phyloP scores from a whole-genome alignment of 1,139 yeast genomes.

The Williopsis jadinii region DNA sequence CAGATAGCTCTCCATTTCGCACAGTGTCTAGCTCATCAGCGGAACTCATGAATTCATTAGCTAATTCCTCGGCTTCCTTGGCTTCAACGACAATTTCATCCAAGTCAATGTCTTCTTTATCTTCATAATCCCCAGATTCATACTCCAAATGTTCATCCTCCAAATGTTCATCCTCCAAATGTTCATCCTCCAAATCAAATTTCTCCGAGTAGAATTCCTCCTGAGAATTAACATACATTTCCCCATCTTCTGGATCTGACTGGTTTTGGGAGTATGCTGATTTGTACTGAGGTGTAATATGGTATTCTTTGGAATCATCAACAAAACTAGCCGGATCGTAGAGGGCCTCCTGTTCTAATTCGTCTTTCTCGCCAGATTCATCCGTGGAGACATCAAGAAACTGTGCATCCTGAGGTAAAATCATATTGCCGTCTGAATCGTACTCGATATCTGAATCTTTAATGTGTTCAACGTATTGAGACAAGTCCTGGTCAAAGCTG shows the following conservation, averaged over 20 bases:
- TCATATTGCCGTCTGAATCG: constrained; percentile 1
- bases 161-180: too few relatives aligned
- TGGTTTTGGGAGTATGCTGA: not conserved
- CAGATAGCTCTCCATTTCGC: not conserved
- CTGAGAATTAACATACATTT: not conserved
- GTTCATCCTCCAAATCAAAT: too few relatives aligned
- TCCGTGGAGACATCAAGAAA: constrained; percentile 15
- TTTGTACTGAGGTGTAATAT: not conserved
- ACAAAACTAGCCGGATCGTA: constrained; percentile 5
- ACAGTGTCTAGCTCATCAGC: too few relatives aligned
- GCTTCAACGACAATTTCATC: not conserved
- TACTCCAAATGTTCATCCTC: too few relatives aligned
- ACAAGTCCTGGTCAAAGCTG: not conserved
- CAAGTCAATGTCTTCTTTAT: not conserved
- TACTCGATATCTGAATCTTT: not conserved
- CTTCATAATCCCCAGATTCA: not conserved
- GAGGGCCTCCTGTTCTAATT: constrained; percentile 21
- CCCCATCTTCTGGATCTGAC: not conserved
- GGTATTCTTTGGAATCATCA: constrained; percentile 1
- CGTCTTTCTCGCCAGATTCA: constrained; percentile 23
- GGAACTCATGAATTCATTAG: not conserved
- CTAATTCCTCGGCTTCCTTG: not conserved
- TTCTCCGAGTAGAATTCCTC: not conserved
- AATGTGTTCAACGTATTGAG: not conserved
- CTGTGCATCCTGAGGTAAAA: constrained; percentile 21